Conservation (phyloP, 352 stramenopile species). For the Globisporangium radiosum region DNA sequence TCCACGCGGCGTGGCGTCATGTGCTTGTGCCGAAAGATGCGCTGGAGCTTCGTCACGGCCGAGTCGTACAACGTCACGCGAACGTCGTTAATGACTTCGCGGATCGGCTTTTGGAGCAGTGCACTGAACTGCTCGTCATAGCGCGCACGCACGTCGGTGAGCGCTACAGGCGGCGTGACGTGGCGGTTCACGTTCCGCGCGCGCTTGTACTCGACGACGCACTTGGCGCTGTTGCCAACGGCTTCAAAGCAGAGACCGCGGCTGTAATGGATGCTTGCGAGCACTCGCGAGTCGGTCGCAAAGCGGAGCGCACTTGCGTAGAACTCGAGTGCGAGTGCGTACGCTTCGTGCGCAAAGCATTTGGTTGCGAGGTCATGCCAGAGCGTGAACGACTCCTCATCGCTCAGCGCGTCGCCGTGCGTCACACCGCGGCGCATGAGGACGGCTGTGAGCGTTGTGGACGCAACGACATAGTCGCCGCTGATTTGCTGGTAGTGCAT, state of each 20-base stretch:
- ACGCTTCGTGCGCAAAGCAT: constrained; percentile 64
- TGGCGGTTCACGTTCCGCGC: constrained; percentile 59
- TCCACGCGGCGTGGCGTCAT: not conserved
- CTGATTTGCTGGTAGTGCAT: constrained; percentile 59
- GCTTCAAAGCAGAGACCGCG: constrained; percentile 53
- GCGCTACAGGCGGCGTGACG: constrained; percentile 30
- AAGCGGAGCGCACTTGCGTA: constrained; percentile 55
- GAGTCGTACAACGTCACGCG: constrained; percentile 51
- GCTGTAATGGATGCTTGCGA: constrained; percentile 48
- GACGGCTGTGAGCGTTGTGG: constrained; percentile 35
- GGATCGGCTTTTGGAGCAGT: constrained; percentile 39
- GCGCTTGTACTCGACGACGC: constrained; percentile 57
- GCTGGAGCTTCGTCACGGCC: constrained; percentile 53
- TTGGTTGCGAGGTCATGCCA: constrained; percentile 53
- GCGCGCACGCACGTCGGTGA: constrained; percentile 28
- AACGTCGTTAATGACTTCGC: constrained; percentile 48
- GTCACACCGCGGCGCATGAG: constrained; percentile 23
- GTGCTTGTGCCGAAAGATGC: constrained; percentile 46
- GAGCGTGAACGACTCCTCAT: constrained; percentile 48
- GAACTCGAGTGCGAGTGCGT: constrained; percentile 49
- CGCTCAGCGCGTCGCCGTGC: constrained; percentile 26
- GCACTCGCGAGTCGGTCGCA: constrained; percentile 50
- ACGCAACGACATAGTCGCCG: constrained; percentile 48
- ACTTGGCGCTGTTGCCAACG: constrained; percentile 38
- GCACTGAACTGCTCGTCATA: constrained; percentile 45